Base-by-base conservation (phyloP, 73 alveolate species). In the Paramecium pentaurelia region DNA sequence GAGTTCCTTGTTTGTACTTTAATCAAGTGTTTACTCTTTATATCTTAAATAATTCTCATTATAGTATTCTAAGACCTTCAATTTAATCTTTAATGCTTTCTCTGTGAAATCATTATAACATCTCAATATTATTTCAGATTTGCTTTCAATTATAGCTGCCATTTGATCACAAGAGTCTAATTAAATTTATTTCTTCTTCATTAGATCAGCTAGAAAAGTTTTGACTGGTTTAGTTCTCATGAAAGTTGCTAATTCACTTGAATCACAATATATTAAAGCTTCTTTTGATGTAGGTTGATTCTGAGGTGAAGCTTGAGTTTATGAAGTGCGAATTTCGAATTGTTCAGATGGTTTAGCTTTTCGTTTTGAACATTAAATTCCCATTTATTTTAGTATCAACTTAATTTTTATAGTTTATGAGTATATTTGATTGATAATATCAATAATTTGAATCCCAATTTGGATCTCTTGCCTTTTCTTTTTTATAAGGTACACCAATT, bases 381-480 rank as follows among this genome's bases (percentile, higher is more conserved):
- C 84, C 84, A 64, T 64, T 28, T 32, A 28, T 10, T 60, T 30
- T 27, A 51, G 68, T 16, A 54, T 54, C 70, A 54, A 54, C 70
- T 54, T 54, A n/a, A 18, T 54, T 54, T 54, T 25, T 54, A 18
- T 54, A 54, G 70, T 54, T 54, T 54, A 54, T 54, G 36, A 54
- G 70, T 54, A 54, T 64, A 32, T 64, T 64, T 14, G 20, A 64
- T 28, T 34, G 34, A 73, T 73, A 36, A 73, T 37, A 30, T 89
- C 94, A 89, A 60, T 71, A 89, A 27, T 71, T 85, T 22, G 71
- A 27, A 89, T 89, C 94, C 94, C 94, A 89, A 25, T 89, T 89
- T 2, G 90, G 84, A 36, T 89, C 94, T 34, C 85, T 36, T 25
- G 94, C 94, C 38, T n/a, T 89, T 32, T 83, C 94, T 28, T 42